These are phyloP conservation scores for Calonectria multiphialidica DNA, from an alignment of 2,329 filamentous ascomycete genomes.

Conservation along the genomic window DNA sequence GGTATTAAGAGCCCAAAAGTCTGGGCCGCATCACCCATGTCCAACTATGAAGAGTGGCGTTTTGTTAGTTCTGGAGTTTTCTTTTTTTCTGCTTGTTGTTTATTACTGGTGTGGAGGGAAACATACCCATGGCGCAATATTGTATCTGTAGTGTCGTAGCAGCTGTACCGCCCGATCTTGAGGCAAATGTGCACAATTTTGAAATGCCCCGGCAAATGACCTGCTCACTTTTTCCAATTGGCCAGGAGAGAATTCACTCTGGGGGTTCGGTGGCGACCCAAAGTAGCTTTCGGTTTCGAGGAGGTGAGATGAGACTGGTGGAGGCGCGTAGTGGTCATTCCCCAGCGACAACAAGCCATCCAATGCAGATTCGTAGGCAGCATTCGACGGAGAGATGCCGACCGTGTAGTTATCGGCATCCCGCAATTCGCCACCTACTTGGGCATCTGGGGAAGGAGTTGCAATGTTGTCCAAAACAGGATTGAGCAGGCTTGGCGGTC, in stretches of 20 bases:
- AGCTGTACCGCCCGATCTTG: conserved; percentile 46
- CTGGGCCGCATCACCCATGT: conserved; percentile 55
- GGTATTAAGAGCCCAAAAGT: conserved; percentile 54
- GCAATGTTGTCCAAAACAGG: conserved; percentile 15
- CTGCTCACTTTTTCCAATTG: conserved; percentile 21
- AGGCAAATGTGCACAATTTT: conserved; percentile 40
- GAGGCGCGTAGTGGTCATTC: conserved; percentile 35
- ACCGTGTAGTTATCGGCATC: conserved; percentile 28
- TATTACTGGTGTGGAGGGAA: background rate
- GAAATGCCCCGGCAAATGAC: conserved; percentile 28
- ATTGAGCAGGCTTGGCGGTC: conserved; percentile 21
- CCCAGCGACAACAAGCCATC: conserved; percentile 51
- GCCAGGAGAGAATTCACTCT: conserved; percentile 8
- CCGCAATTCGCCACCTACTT: conserved; percentile 9
- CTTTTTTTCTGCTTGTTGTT: no score
- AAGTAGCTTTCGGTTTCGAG: conserved; percentile 24
- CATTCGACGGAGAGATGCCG: conserved; percentile 35
- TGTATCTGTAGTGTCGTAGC: conserved; percentile 58
- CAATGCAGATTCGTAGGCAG: conserved; percentile 49
- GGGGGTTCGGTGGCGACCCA: conserved; percentile 19
- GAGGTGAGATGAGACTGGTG: conserved; percentile 24
- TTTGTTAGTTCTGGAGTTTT: conserved; percentile 11
- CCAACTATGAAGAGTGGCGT: conserved; percentile 46
- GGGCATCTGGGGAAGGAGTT: conserved; percentile 19
- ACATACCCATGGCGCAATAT: conserved; percentile 59